Percentiles rank a stretch among this genome's conserved stretches.
Conservation (phyloP, 495 filamentous ascomycete species). For the Pyrenopolyporus hunteri region DNA sequence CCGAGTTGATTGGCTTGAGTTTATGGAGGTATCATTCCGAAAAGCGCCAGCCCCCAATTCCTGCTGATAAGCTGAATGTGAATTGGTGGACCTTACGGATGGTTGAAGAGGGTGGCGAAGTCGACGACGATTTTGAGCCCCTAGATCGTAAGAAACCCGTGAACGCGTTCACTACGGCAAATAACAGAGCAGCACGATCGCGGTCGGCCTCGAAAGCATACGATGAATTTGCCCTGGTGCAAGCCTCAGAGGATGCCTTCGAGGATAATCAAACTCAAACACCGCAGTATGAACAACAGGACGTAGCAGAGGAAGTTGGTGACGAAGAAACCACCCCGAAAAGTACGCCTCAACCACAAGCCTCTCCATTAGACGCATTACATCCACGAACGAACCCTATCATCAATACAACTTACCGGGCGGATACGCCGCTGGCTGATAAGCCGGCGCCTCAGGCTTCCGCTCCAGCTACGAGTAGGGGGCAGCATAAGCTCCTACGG, state of each 20-base stretch:
- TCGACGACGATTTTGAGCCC: conserved; percentile 94
- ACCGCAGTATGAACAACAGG: conserved; percentile 65
- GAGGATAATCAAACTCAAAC: conserved; percentile 77
- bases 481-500: conserved; percentile 82
- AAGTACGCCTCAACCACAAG: conserved; percentile 53
- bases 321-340: conserved; percentile 48
- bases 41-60: conserved; percentile 72
- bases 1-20: conserved; percentile 87
- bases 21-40: conserved; percentile 89
- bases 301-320: conserved; percentile 48
- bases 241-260: conserved; percentile 77
- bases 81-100: conserved; percentile 93
- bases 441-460: conserved; percentile 70
- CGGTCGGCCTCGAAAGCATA: conserved; percentile 81
- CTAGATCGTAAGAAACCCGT: conserved; percentile 80
- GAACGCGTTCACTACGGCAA: conserved; percentile 86
- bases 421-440: conserved; percentile 67
- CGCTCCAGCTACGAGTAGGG: conserved; percentile 54
- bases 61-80: conserved; percentile 74
- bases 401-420: conserved; percentile 61
- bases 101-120: conserved; percentile 86
- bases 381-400: conserved; percentile 64
- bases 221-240: conserved; percentile 91
- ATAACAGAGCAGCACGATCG: conserved; percentile 72
- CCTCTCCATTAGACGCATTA: conserved; percentile 32